phyloP scores from a whole-genome alignment of 116 monocot species.

The Papilionanthe hybrid region DNA sequence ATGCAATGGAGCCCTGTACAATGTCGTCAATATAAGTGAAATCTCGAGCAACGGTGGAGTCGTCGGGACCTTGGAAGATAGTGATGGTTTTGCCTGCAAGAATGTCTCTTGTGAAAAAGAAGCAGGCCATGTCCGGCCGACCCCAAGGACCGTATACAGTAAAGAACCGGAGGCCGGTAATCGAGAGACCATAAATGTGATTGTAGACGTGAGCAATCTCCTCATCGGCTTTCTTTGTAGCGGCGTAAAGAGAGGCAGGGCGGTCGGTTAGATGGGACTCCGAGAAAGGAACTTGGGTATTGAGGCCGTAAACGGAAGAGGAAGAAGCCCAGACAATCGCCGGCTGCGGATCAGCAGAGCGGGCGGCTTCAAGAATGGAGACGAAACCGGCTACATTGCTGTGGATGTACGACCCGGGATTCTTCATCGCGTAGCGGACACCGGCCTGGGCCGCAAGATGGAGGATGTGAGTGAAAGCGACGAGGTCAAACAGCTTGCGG shows the following conservation, averaged over 20 bases:
- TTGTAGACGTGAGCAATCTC: conserved; percentile 73
- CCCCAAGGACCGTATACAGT: conserved; percentile 86
- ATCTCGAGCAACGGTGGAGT: conserved; percentile 46
- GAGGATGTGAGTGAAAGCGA: conserved; percentile 52
- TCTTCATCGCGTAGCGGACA: conserved; percentile 46
- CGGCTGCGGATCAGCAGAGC: conserved; percentile 46
- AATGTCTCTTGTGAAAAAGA: conserved; percentile 67
- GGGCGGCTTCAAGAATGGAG: conserved; percentile 48
- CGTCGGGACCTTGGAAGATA: conserved; percentile 49
- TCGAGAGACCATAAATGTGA: conserved; percentile 72
- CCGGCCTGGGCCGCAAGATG: conserved; percentile 63
- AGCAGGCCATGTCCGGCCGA: conserved; percentile 82
- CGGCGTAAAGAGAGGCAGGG: conserved; percentile 71
- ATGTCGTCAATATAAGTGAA: conserved; percentile 71
- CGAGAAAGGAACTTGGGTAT: conserved; percentile 60
- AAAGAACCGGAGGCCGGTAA: conserved; percentile 72
- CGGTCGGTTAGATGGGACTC: conserved; percentile 57
- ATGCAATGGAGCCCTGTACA: conserved; percentile 39
- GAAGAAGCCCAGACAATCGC: conserved; percentile 65
- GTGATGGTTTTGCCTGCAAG: conserved; percentile 49
- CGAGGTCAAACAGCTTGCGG: conserved; percentile 54
- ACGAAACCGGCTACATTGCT: conserved; percentile 66
- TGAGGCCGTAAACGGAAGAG: conserved; percentile 63
- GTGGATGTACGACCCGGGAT: conserved; percentile 48
- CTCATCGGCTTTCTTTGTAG: conserved; percentile 80